Evolutionary conservation across 2,329 filamentous ascomycete genomes (phyloP), one percentile per base, ranked within the genome.

Genomic region (Fusarium newnesense): DNA sequence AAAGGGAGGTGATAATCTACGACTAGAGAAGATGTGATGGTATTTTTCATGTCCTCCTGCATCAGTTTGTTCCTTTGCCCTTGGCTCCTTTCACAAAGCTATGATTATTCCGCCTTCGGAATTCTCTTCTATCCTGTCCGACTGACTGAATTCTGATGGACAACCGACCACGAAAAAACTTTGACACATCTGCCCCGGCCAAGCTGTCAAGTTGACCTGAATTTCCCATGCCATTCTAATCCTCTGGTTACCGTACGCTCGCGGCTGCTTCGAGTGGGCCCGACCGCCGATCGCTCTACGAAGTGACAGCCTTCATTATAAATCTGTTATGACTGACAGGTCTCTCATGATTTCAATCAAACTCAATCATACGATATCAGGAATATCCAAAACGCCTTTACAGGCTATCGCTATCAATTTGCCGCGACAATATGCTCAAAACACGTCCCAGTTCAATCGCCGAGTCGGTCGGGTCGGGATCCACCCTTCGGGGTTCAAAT

Each of bases 31-130:
- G 5, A 28, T 5, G 2, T 28, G 3, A 4, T 0, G 5, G 6
- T 15, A 0, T 4, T 15, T 1, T 0, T 4, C 0, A 0, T 0
- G 5, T 21, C 7, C 0, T 16, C 3, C 13, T 5, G 9, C 9
- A 2, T 3, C 0, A 19, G 3, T 6, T 15, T 37, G 3, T 11
- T 19, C 2, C 18, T 19, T 15, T 11, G 4, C 28, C 2, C 7
- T 3, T 13, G 7, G 16, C 2, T 5, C 2, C 9, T 3, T 50
- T 19, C 8, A 13, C 16, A 5, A 15, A 50, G 7, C 11, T 15
- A 12, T 6, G 6, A 50, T 13, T 4, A 19, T 10, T 24, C 7
- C 2, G 8, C 3, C 10, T 19, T 24, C 4, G 7, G 5, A 19
- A 2, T 19, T 24, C 9, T 4, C 4, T 10, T 34, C 9, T 5